Evolutionary conservation across 2,329 filamentous ascomycete genomes (phyloP), one percentile per base, ranked within the genome.

Genomic region (Penicillium italicum): DNA sequence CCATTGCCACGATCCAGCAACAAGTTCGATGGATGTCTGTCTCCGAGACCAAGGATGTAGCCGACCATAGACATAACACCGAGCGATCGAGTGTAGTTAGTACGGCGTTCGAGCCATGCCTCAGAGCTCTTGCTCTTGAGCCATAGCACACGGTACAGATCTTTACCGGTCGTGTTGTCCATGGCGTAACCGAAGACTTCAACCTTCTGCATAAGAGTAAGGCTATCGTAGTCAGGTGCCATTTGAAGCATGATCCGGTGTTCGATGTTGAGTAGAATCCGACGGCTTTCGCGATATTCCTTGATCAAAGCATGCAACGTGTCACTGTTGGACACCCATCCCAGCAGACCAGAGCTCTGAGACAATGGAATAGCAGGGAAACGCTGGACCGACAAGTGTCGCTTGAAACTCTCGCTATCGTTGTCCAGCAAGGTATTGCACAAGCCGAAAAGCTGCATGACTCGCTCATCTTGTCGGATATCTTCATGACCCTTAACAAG

Each of bases 41-140:
- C 94, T 52, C 94, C 94, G 14, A 99, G 81, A 57, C 94, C 95
- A 22, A 99, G 85, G 62, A 99, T 97, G 74, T 99, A 99, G 61
- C 94, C 94, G n/a, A 97, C 94, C 91, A 99, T 99, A n/a, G 91
- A 97, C 94, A 99, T 99, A 67, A 99, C 94, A 65, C 91, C 94
- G 2, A 99, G 81, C 1, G 93, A 97, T 55, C 94, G 88, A 18
- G 94, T 99, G 77, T 99, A 99, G 72, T 96, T 99, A n/a, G 95
- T 99, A 50, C 94, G 88, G 41, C 94, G 85, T 74, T 97, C 94
- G 33, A 99, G 85, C 94, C 94, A 99, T 2, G 93, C 89, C 74
- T 99, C 94, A 0, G 93, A 97, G 59, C 90, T 96, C 80, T 97
- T 97, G 70, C 91, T 96, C 84, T 99, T 99, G 64, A 99, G 82